Base-by-base conservation (phyloP, 352 stramenopile species). In the Pythium pyrilobum region DNA sequence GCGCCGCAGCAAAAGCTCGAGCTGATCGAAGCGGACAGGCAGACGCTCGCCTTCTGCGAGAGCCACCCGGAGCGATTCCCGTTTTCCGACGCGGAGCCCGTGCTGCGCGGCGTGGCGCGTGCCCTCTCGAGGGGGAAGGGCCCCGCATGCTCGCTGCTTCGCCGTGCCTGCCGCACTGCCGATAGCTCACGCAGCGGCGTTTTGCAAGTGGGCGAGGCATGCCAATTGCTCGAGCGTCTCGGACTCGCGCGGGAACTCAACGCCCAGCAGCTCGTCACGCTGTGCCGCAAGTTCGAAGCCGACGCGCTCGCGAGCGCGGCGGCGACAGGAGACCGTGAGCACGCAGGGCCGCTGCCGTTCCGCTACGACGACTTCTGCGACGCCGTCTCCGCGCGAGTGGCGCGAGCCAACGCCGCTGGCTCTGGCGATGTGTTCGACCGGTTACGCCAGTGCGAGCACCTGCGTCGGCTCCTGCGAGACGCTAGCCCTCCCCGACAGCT, bases 11-110 rank as follows among this genome's bases (percentile, higher is more conserved):
- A 92, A 56, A 61, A 65, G 32, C 70, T 95, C 21, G 64, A 81
- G 56, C 66, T 95, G 5, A 49, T 89, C n/a, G 79, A 87, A 36
- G 80, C 83, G 2, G 83, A 94, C 43, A 52, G 71, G 23, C 77
- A 90, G 52, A 94, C 83, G 15, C 55, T 95, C 8, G 66, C 56
- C n/a, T 92, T 77, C 53, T 93, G 82, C 49, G 82, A 92, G 62
- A 85, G 59, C 36, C 74, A 88, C 45, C 66, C 73, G 12, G 74
- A 93, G 28, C 16, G 62, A 21, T 95, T 93, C 46, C 67, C 66
- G 4, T 89, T 69, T 45, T 89, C 81, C 0, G 66, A 92, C 33
- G 66, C 48, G 23, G 56, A 59, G 18, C 25, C 57, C 13, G 64
- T 90, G n/a, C 37, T 83, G 24, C 15, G 59, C 6, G 16, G 55